Evolutionary conservation across 352 stramenopile species (phyloP).

Genomic region (Lagenidium sp.): DNA sequence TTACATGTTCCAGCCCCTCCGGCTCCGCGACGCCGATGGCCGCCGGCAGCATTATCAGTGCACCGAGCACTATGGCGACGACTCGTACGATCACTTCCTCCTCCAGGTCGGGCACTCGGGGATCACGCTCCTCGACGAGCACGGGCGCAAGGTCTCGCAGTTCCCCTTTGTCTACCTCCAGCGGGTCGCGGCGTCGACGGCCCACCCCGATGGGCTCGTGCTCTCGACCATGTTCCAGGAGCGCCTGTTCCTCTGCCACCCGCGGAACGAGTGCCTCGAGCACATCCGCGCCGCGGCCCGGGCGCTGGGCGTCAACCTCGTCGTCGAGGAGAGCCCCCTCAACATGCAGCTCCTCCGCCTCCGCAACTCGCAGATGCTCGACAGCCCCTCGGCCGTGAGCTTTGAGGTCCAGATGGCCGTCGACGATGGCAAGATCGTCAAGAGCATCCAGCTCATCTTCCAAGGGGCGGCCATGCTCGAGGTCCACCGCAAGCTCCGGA

Average conservation of each 20-base stretch:
- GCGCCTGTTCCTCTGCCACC: constrained; percentile 52
- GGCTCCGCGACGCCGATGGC: constrained; percentile 16
- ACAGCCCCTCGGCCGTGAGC: constrained; percentile 43
- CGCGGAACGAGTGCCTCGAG: constrained; percentile 47
- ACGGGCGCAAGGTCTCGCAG: constrained; percentile 24
- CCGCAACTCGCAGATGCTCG: constrained; percentile 43
- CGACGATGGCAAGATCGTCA: constrained; percentile 26
- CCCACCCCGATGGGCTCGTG: constrained; percentile 47
- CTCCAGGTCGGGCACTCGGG: constrained; percentile 39
- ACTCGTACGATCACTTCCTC: constrained; percentile 37
- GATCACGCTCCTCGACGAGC: constrained; percentile 46
- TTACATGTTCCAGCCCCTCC: constrained; percentile 26
- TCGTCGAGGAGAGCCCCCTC: constrained; percentile 25
- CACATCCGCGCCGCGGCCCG: constrained; percentile 39
- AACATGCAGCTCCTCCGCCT: constrained; percentile 45
- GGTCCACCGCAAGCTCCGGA: constrained; percentile 48
- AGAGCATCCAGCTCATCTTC: constrained; percentile 59
- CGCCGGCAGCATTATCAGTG: constrained; percentile 36
- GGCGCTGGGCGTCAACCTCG: constrained; percentile 30
- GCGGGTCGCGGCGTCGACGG: constrained; percentile 23
- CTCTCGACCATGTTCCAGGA: constrained; percentile 53
- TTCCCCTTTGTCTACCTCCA: constrained; percentile 55
- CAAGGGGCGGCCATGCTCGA: constrained; percentile 49
- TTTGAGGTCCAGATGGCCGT: constrained; percentile 55
- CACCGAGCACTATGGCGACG: constrained; percentile 60